Percentiles rank a stretch among this genome's conserved stretches.
Evolutionary conservation across 495 filamentous ascomycete genomes (phyloP).

Genomic region (Daldinia bambusicola): DNA sequence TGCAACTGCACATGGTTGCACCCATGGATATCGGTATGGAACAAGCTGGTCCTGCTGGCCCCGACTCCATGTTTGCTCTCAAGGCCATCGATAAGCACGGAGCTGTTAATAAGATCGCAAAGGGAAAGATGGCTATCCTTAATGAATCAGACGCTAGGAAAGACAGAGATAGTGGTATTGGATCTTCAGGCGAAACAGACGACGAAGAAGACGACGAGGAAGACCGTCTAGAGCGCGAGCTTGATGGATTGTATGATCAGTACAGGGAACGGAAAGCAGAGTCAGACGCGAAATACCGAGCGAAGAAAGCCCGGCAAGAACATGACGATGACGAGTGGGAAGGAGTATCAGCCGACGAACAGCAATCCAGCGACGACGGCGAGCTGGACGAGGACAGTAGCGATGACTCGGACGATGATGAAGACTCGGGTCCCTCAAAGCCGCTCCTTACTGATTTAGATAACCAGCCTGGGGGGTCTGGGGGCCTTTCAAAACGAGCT

Average conservation of each 20-base stretch:
- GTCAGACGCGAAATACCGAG: constrained; percentile 82
- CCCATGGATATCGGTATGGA: constrained; percentile 97
- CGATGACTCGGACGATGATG: constrained; percentile 65
- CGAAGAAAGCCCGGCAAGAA: constrained; percentile 86
- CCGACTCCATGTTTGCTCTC: constrained; percentile 83
- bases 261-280: constrained; percentile 85
- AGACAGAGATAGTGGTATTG: constrained; percentile 69
- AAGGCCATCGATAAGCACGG: constrained; percentile 80
- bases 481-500: constrained; percentile 81
- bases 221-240: constrained; percentile 80
- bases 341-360: constrained; percentile 79
- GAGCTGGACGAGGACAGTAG: constrained; percentile 64
- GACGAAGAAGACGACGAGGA: constrained; percentile 79
- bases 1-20: constrained; percentile 97
- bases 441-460: constrained; percentile 65
- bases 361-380: constrained; percentile 66
- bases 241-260: constrained; percentile 85
- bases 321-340: constrained; percentile 90
- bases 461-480: constrained; percentile 53
- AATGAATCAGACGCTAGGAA: constrained; percentile 63
- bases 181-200: constrained; percentile 63
- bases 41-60: constrained; percentile 78
- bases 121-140: constrained; percentile 77
- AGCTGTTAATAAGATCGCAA: constrained; percentile 73
- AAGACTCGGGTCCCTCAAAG: constrained; percentile 50